Base-by-base conservation (phyloP, 2,329 filamentous ascomycete genomes). In the Colletotrichum theobromicola region DNA sequence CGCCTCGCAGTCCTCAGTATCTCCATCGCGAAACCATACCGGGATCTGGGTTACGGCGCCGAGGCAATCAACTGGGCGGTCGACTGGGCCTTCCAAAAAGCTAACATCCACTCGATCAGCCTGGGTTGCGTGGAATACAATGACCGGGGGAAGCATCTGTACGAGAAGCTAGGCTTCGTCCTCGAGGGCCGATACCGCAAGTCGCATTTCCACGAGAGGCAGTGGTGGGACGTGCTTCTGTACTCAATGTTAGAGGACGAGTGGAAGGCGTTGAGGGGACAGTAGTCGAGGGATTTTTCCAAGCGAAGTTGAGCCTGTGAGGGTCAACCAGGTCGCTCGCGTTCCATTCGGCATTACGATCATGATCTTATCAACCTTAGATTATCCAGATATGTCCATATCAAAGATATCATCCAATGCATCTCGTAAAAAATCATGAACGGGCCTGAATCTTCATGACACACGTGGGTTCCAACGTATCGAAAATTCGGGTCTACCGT, bases 31-130 rank as follows among this genome's bases (percentile, higher is more conserved):
- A 76, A 79, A 0, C 9, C 70, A 0, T 83, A 83, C 66, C 84
- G 87, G 68, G 80, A 81, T 0, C 76, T 81, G 24, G 87, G 88
- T 0, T 89, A 89, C 68, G 88, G 88, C 2, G 77, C 76, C 8
- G 87, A 89, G 76, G 84, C 86, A 1, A 85, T 89, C 58, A 79
- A 81, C 30, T 90, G 87, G 87, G 83, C 79, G 1, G 76, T 88
- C 5, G 82, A 86, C 28, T 89, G 87, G 83, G 84, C 84, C 0
- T 90, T 90, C 75, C 76, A 78, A 7, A 80, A 80, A n/a, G 86
- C 82, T 1, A 85, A 84, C 0, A 77, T 88, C 79, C 88, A 89
- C 75, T 79, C 84, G 6, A 83, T 89, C 21, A 79, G 77, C 13
- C 82, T 89, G 8, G 76, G 78, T 5, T 83, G 83, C 1, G 83